Evolutionary conservation across 345 rosid genomes (phyloP).

Genomic region (Lumnitzera littorea): DNA sequence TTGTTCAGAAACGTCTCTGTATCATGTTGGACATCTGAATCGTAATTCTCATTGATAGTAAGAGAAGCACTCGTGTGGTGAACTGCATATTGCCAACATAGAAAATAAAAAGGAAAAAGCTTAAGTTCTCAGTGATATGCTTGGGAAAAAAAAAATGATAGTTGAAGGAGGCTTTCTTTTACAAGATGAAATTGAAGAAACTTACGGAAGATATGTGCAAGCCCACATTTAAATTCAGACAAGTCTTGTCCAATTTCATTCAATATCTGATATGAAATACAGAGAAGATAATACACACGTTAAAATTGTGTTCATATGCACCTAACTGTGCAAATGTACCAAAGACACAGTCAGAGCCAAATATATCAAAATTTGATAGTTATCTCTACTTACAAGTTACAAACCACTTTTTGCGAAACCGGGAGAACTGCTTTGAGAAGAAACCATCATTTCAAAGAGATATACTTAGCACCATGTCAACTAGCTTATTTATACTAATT

Average conservation of each 20-base stretch:
- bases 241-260: constrained; percentile 67
- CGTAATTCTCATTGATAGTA: constrained; percentile 93
- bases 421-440: no score
- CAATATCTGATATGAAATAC: constrained; percentile 43
- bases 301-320: background rate
- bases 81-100: constrained; percentile 24
- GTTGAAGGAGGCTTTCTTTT: background rate
- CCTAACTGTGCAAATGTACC: background rate
- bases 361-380: no score
- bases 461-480: no score
- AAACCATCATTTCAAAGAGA: no score
- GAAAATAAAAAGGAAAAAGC: background rate
- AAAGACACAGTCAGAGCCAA: background rate
- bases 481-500: no score
- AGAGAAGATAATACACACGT: no score
- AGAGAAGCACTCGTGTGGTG: constrained; percentile 96
- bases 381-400: no score
- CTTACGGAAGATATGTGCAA: constrained; percentile 86
- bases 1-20: constrained; percentile 89
- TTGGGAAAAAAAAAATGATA: background rate
- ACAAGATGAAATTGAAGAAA: background rate
- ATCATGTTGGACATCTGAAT: constrained; percentile 87
- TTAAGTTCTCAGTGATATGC: no score
- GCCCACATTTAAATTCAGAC: constrained; percentile 81
- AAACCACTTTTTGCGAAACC: no score